phyloP scores from a whole-genome alignment of 352 stramenopile species.

The Globisporangium acanthophoron region DNA sequence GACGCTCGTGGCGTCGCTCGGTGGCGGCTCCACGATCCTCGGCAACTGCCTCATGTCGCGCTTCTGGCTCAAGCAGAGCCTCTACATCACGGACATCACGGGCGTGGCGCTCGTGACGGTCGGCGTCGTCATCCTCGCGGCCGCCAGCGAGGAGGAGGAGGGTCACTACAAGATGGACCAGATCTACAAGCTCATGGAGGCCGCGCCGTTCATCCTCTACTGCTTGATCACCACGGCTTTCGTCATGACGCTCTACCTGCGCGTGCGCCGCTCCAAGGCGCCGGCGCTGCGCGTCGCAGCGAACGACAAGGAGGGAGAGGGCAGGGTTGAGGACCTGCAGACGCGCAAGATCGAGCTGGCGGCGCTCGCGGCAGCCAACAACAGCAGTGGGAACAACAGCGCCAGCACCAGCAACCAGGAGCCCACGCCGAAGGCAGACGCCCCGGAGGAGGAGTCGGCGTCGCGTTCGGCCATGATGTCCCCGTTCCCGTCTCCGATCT shows the following conservation, averaged over 20 bases:
- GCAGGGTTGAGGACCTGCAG: constrained; percentile 46
- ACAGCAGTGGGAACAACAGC: constrained; percentile 8
- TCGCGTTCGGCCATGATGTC: constrained; percentile 62
- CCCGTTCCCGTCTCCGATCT: constrained; percentile 73
- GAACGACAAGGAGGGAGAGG: constrained; percentile 36
- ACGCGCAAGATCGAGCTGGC: constrained; percentile 47
- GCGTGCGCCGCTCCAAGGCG: constrained; percentile 71
- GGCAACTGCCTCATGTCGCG: constrained; percentile 82
- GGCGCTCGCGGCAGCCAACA: constrained; percentile 16
- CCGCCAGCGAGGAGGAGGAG: constrained; percentile 60
- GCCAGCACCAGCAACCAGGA: neutral
- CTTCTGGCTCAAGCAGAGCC: constrained; percentile 84
- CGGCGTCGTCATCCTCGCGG: constrained; percentile 74
- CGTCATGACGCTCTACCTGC: constrained; percentile 79
- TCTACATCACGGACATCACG: constrained; percentile 81
- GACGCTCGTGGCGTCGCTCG: constrained; percentile 78
- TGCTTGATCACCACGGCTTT: constrained; percentile 76
- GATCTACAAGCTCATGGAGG: constrained; percentile 80
- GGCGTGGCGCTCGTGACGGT: constrained; percentile 72
- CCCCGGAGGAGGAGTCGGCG: constrained; percentile 24
- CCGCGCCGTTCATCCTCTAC: constrained; percentile 80
- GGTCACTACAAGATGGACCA: constrained; percentile 83
- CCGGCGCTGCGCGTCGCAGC: constrained; percentile 62
- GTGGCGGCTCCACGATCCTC: constrained; percentile 77
- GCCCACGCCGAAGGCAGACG: constrained; percentile 10